Percentiles rank a stretch among this genome's conserved stretches.
These are phyloP conservation scores for Plasmodium knowlesi DNA, from an alignment of 169 alveolate genomes.

Conservation along the genomic window DNA sequence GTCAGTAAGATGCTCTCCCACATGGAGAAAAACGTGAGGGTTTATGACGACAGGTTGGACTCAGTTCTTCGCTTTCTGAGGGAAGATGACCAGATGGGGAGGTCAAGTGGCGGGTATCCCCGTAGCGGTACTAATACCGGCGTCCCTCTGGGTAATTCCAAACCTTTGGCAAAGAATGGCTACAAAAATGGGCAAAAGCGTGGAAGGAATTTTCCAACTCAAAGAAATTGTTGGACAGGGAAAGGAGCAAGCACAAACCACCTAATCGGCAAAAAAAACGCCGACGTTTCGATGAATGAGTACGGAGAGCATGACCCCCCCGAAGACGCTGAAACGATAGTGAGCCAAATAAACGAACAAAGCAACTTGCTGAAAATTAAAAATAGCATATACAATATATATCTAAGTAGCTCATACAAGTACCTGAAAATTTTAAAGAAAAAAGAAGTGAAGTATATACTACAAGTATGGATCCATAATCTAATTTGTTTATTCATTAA, in stretches of 20 bases:
- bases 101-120: background rate
- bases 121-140: background rate
- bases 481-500: constrained; percentile 38
- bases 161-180: background rate
- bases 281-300: background rate
- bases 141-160: background rate
- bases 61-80: background rate
- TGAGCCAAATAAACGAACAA: background rate
- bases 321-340: background rate
- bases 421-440: constrained; percentile 32
- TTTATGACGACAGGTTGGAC: constrained; percentile 29
- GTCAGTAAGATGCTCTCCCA: constrained; percentile 58
- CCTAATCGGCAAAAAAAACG: background rate
- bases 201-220: background rate
- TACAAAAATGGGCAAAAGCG: background rate
- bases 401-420: constrained; percentile 24
- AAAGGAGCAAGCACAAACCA: background rate
- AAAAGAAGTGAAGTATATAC: constrained; percentile 26
- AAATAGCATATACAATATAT: constrained; percentile 59
- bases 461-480: constrained; percentile 61
- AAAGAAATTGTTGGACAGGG: background rate
- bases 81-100: background rate
- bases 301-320: background rate
- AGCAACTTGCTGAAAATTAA: constrained; percentile 7
- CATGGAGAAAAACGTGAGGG: constrained; percentile 40